These are phyloP conservation scores for Saccharomyces hybrid DNA, from an alignment of 1,139 yeast genomes.

Conservation along the genomic window DNA sequence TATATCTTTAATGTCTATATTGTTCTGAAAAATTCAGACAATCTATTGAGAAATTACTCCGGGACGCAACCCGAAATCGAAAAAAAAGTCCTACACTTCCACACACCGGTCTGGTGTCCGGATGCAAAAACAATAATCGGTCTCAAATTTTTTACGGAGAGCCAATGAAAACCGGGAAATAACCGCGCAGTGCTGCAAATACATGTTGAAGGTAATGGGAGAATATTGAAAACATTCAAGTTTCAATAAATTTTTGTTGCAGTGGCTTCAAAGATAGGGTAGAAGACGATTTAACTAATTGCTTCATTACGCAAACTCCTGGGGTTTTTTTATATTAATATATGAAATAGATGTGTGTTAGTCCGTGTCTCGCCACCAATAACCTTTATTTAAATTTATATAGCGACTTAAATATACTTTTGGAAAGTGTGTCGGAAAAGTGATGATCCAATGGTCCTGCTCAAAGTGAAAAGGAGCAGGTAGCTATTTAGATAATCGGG, in stretches of 20 bases:
- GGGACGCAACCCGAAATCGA: not conserved
- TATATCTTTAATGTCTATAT: not conserved
- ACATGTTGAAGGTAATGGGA: not conserved
- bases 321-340: not conserved
- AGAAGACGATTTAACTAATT: not conserved
- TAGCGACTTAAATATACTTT: not conserved
- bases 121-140: not conserved
- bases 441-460: not conserved
- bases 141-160: not conserved
- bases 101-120: not conserved
- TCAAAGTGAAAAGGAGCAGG: not conserved
- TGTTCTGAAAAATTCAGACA: not conserved
- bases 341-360: not conserved
- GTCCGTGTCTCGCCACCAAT: not conserved
- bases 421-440: not conserved
- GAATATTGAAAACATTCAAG: conserved; percentile 36
- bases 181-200: not conserved
- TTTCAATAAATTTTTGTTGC: not conserved
- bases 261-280: not conserved
- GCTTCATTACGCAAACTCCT: not conserved
- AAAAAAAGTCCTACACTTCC: not conserved
- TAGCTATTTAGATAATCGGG: not conserved
- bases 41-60: not conserved
- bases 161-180: not conserved
- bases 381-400: not conserved